Evolutionary conservation across 108 stramenopile genomes (phyloP), one percentile per base, ranked within the genome.

Genomic region (Pseudonitzschia multistriata): DNA sequence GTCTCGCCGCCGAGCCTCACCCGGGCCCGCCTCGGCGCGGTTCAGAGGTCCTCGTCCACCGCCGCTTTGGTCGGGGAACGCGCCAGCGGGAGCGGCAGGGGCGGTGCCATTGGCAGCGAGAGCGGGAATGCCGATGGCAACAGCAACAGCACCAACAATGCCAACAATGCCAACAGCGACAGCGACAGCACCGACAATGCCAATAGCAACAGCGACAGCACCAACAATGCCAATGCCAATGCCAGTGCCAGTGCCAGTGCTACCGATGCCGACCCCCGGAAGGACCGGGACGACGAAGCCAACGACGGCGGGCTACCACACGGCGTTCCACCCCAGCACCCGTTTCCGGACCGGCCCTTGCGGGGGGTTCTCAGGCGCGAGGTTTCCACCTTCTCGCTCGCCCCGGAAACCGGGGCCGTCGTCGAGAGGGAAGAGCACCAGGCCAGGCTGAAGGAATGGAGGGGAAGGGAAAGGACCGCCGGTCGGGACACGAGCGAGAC

Each of bases 341-440:
- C 11, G 55, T 62, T 7, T 19, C 14, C 64, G 17, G 47, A 13
- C 47, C 14, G n/a, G n/a, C n/a, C n/a, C n/a, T n/a, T n/a, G n/a
- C n/a, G n/a, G n/a, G n/a, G n/a, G n/a, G n/a, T n/a, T n/a, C n/a
- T n/a, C n/a, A 59, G 35, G 35, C 31, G 57, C 31, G 57, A 59
- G 29, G 35, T 59, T 59, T 59, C 57, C 13, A 59, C 35, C 0
- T 59, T 59, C 31, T 59, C 57, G 29, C 57, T 59, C 29, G 57
- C 57, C 35, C 57, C 57, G 8, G 57, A 59, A 36, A 59, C 35
- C 25, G 57, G 57, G 35, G 57, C 57, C 31, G 57, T 59, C 10
- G 24, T 59, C 33, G 57, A 59, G 6, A 10, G 35, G 19, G 57
- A 59, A 59, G 57, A 59, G 35, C 29, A 59, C 29, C 57, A 35